Base-by-base conservation (phyloP, 495 filamentous ascomycete species). In the Neurospora sp. region DNA sequence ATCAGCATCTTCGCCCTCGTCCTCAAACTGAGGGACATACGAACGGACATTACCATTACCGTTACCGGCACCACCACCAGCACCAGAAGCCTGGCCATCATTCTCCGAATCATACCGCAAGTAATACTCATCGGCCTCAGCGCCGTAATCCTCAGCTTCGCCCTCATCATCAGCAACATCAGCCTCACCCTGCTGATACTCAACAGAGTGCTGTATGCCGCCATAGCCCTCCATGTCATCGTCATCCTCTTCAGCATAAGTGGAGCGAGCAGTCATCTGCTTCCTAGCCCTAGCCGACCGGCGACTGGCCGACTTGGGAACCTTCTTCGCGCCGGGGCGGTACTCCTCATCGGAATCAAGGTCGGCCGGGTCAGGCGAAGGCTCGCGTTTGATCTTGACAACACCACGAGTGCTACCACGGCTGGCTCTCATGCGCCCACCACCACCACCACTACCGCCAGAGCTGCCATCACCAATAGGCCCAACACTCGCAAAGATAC, bases 331-430 rank as follows among this genome's bases (percentile, higher is more conserved):
- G 11, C 22, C 37, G 1, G 73, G 73, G 35, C 53, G 71, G 39
- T 72, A 74, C 4, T 72, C 71, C 14, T 39, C 71, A 16, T 74
- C 73, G 0, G 70, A 72, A 65, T 72, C 70, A 10, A 72, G 48
- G 2, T 69, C 70, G 2, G 48, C 48, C 12, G 73, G 73, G 5
- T 74, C 73, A 18, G 73, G 70, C 5, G 70, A 74, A 11, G 53
- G 61, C 70, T 48, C 70, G 27, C 53, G 53, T 14, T 69, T 40
- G n/a, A 44, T 59, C 0, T 65, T 65, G 53, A 65, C 53, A 1
- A 65, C 27, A 0, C 46, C 53, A 18, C 53, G 53, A 37, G 12
- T 7, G 14, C 31, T 65, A 14, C 53, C 53, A 37, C 53, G 53
- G 12, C 22, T 65, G 22, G 53, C 53, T 65, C 53, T 65, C 53